phyloP scores from a whole-genome alignment of 345 rosid genomes.

The Gossypium turneri region DNA sequence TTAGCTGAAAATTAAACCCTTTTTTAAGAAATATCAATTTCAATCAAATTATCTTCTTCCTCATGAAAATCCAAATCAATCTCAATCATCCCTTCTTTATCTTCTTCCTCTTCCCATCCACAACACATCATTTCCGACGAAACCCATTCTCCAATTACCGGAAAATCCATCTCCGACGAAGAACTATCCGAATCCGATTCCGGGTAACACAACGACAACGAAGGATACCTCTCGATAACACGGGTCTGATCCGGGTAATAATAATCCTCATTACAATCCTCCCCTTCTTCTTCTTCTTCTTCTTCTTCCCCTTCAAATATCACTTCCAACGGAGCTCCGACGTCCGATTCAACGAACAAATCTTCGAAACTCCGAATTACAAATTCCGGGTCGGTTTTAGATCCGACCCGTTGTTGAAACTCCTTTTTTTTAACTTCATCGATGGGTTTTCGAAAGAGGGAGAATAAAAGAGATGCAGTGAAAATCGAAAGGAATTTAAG shows the following conservation, averaged over 20 bases:
- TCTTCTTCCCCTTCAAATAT: slow-evolving; percentile 62
- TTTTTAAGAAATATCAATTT: slow-evolving; percentile 52
- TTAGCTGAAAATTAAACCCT: not conserved
- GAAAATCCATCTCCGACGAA: slow-evolving; percentile 41
- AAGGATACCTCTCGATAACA: slow-evolving; percentile 34
- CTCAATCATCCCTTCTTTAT: slow-evolving; percentile 66
- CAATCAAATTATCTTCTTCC: slow-evolving; percentile 47
- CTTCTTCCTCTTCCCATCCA: slow-evolving; percentile 57
- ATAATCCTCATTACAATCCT: slow-evolving; percentile 11
- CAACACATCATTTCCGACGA: slow-evolving; percentile 34
- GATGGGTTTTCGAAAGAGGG: slow-evolving; percentile 33
- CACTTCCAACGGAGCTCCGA: slow-evolving; percentile 74
- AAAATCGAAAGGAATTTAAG: slow-evolving; percentile 37
- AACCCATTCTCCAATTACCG: slow-evolving; percentile 32
- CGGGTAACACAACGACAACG: slow-evolving; percentile 58
- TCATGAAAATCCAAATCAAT: slow-evolving; percentile 38
- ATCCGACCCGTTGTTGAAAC: slow-evolving; percentile 18
- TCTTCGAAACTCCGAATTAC: slow-evolving; percentile 19
- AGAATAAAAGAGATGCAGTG: slow-evolving; percentile 42
- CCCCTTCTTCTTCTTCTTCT: slow-evolving; percentile 30
- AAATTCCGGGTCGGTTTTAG: slow-evolving; percentile 1
- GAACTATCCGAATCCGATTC: slow-evolving; percentile 55
- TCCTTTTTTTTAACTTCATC: not conserved
- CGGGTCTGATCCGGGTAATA: slow-evolving; percentile 17
- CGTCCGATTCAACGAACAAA: slow-evolving; percentile 61